These are phyloP conservation scores for Cucurbitaria berberidis DNA, from an alignment of 2,329 filamentous ascomycete genomes.

Conservation along the genomic window DNA sequence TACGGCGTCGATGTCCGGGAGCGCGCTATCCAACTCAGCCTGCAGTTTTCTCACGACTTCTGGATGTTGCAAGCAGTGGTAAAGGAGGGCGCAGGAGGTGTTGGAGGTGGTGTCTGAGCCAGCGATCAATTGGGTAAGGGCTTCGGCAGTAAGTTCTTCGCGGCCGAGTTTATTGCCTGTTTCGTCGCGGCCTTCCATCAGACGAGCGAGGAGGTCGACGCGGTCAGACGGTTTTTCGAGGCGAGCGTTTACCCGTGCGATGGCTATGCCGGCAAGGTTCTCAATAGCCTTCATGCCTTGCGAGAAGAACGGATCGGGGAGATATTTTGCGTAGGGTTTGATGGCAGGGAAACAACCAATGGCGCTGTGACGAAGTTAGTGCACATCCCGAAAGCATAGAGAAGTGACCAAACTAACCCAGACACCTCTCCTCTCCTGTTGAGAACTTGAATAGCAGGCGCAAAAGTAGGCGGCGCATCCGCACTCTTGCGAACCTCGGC, in stretches of 20 bases:
- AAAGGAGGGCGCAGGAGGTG: constrained; percentile 82
- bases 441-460: constrained; percentile 83
- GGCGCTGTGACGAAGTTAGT: constrained; percentile 52
- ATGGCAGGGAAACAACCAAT: constrained; percentile 76
- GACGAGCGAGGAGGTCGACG: constrained; percentile 78
- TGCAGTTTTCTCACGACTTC: constrained; percentile 75
- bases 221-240: constrained; percentile 68
- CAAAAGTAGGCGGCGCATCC: constrained; percentile 68
- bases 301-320: constrained; percentile 83
- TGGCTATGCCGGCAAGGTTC: constrained; percentile 84
- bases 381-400: background rate
- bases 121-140: constrained; percentile 85
- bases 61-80: constrained; percentile 73
- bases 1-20: constrained; percentile 67
- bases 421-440: constrained; percentile 89
- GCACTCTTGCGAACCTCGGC: constrained; percentile 73
- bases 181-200: constrained; percentile 87
- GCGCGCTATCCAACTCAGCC: constrained; percentile 72
- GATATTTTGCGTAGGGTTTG: constrained; percentile 79
- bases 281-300: constrained; percentile 75
- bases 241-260: constrained; percentile 77
- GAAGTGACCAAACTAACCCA: constrained; percentile 52
- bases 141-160: constrained; percentile 85
- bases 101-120: constrained; percentile 80
- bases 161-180: constrained; percentile 76